Evolutionary conservation across 73 alveolate genomes (phyloP), one percentile per base, ranked within the genome.

Genomic region (Breviolum minutum): DNA sequence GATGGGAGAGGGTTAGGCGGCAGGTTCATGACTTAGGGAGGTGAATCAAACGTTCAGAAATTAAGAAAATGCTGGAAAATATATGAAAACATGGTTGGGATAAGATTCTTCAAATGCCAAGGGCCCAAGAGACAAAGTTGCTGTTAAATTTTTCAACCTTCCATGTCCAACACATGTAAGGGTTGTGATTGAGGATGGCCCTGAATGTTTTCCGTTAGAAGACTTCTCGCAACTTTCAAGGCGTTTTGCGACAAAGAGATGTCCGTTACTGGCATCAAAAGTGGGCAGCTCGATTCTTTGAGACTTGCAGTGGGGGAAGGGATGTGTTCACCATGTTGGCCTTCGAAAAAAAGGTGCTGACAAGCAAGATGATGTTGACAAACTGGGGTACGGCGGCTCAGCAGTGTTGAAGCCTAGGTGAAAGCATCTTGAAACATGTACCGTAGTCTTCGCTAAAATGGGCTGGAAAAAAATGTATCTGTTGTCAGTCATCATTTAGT

Each of bases 161-260:
- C 54, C 54, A 40, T 40, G 54, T n/a, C n/a, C n/a, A n/a, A n/a
- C n/a, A n/a, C n/a, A n/a, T n/a, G n/a, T n/a, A 40, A 40, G 54
- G 5, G 5, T 40, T 40, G 54, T 40, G 54, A 40, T 40, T 40
- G 54, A 40, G 54, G 54, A 40, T 40, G 54, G 54, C 3, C 54
- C 54, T 40, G 54, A 40, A 40, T 40, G 54, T 40, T 40, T 40
- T 40, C 54, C 54, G 54, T 40, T 40, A 40, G 82, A 71, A 13
- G 1, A 13, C 40, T 7, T 54, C 13, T 7, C 32, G 2, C 40
- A 71, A 20, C 87, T 81, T 32, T 20, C 22, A 3, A 86, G 94
- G 94, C 94, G 13, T 86, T 86, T 79, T 86, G 94, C 63, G 94
- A 86, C 94, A 86, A 63, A 63, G 94, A 86, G 79, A 86, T 86